Conservation (phyloP, 2,329 filamentous ascomycete species). For the Diaporthe destruens region DNA sequence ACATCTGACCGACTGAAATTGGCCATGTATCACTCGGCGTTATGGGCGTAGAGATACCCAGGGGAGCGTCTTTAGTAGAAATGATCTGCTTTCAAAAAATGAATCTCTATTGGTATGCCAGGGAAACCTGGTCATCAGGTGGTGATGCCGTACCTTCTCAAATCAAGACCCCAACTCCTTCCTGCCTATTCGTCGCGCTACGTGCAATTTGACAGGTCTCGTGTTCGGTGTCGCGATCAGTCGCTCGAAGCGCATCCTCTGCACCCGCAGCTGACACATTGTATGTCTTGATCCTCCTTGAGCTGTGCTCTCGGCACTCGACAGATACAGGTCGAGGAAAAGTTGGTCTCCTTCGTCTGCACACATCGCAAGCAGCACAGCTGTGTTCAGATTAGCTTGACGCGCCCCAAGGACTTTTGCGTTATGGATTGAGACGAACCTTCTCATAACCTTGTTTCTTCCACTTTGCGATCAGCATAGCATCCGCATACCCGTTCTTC, state of each 20-base stretch:
- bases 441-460: constrained; percentile 99
- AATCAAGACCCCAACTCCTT: constrained; percentile 39
- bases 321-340: constrained; percentile 89
- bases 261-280: constrained; percentile 96
- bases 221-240: constrained; percentile 54
- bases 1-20: not conserved
- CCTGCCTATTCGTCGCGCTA: constrained; percentile 5
- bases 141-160: constrained; percentile 36
- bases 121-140: constrained; percentile 25
- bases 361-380: constrained; percentile 96
- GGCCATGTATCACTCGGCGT: constrained; percentile 21
- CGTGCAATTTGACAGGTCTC: constrained; percentile 1
- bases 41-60: constrained; percentile 35
- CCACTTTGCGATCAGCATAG: constrained; percentile 98
- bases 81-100: constrained; percentile 38
- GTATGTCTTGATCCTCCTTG: constrained; percentile 89
- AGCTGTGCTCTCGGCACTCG: constrained; percentile 90
- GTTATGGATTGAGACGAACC: constrained; percentile 62
- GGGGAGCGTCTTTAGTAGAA: constrained; percentile 8
- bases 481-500: constrained; percentile 96
- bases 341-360: constrained; percentile 99
- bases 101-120: constrained; percentile 39
- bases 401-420: not conserved
- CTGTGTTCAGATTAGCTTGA: constrained; percentile 59
- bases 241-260: constrained; percentile 90